These are phyloP conservation scores for Tubosaeta sp. DNA, from an alignment of 768 basidiomycete species.

Conservation along the genomic window DNA sequence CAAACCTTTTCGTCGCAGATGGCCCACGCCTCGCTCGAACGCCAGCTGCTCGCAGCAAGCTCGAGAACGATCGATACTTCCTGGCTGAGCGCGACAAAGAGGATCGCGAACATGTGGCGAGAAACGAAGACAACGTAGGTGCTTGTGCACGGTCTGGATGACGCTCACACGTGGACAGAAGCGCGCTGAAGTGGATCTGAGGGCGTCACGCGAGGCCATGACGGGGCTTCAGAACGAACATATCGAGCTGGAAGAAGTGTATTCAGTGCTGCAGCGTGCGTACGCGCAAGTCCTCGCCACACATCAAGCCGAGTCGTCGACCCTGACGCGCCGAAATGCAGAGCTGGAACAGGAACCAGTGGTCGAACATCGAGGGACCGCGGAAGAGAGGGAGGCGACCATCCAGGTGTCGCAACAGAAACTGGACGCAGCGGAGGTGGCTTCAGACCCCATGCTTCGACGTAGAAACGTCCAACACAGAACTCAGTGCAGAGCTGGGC, in stretches of 20 bases:
- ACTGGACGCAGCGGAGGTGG: slow-evolving; percentile 41
- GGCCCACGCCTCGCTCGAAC: slow-evolving; percentile 60
- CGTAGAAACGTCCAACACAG: slow-evolving; percentile 56
- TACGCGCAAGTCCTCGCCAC: slow-evolving; percentile 47
- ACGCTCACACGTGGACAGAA: background rate
- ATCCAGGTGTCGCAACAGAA: slow-evolving; percentile 45
- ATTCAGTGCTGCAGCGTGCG: slow-evolving; percentile 44
- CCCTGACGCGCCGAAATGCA: slow-evolving; percentile 42
- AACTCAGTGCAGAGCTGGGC: slow-evolving; percentile 49
- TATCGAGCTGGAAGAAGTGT: slow-evolving; percentile 57
- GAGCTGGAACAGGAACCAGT: slow-evolving; percentile 46
- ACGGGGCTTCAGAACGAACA: slow-evolving; percentile 51
- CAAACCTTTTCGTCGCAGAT: slow-evolving; percentile 61
- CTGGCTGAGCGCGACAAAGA: slow-evolving; percentile 66
- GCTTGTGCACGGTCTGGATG: background rate
- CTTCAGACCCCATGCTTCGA: slow-evolving; percentile 28
- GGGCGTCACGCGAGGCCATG: slow-evolving; percentile 46
- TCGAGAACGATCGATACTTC: slow-evolving; percentile 68
- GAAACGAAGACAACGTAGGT: slow-evolving; percentile 59
- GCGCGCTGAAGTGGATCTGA: slow-evolving; percentile 42
- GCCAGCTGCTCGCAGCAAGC: slow-evolving; percentile 58
- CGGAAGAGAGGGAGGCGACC: slow-evolving; percentile 38
- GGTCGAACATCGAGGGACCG: slow-evolving; percentile 36
- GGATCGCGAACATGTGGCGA: slow-evolving; percentile 48
- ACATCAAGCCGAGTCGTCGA: slow-evolving; percentile 49